These are phyloP conservation scores for Pythium brassicae DNA, from an alignment of 352 stramenopile species.

Conservation along the genomic window DNA sequence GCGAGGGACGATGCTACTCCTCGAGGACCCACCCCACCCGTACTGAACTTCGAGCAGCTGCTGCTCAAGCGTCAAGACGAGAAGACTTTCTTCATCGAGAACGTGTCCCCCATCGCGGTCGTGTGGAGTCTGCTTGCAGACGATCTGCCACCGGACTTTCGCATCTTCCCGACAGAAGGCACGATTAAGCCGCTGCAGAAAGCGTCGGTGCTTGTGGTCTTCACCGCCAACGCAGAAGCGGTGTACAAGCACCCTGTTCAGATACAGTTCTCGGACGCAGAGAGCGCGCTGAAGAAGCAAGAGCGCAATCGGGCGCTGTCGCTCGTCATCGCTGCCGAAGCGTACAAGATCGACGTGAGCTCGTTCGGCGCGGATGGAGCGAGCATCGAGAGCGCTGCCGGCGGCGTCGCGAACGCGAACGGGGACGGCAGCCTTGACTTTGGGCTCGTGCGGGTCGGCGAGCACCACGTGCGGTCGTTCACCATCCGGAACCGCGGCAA, in stretches of 20 bases:
- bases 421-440: slow-evolving; percentile 87
- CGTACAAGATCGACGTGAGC: slow-evolving; percentile 90
- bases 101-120: slow-evolving; percentile 74
- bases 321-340: slow-evolving; percentile 70
- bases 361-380: slow-evolving; percentile 60
- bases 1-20: neutral
- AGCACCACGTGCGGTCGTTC: slow-evolving; percentile 77
- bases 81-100: slow-evolving; percentile 85
- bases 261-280: slow-evolving; percentile 83
- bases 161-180: slow-evolving; percentile 67
- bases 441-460: slow-evolving; percentile 89
- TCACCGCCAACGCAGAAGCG: slow-evolving; percentile 65
- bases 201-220: slow-evolving; percentile 52
- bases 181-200: slow-evolving; percentile 71
- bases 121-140: slow-evolving; percentile 47
- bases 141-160: slow-evolving; percentile 56
- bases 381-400: slow-evolving; percentile 5
- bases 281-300: slow-evolving; percentile 46
- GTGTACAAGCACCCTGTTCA: slow-evolving; percentile 51
- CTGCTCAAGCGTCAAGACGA: slow-evolving; percentile 87
- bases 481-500: slow-evolving; percentile 90
- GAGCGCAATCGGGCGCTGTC: slow-evolving; percentile 28
- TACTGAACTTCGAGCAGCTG: slow-evolving; percentile 91
- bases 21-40: slow-evolving; percentile 5
- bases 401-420: slow-evolving; percentile 11